phyloP scores from a whole-genome alignment of 106 monocot species.

The Platanthera guangdongensis region DNA sequence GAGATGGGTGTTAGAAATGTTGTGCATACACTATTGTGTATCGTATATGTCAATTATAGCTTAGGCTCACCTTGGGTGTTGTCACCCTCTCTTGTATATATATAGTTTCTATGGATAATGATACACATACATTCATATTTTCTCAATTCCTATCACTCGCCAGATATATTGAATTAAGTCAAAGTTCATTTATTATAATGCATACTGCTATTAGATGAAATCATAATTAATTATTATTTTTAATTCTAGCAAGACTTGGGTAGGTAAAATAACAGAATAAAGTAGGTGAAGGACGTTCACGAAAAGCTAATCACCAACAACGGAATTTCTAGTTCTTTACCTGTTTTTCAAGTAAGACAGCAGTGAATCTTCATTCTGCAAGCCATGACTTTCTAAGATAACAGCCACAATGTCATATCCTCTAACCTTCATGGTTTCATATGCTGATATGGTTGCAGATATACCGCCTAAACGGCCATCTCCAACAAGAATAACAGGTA shows the following conservation, averaged over 20 bases:
- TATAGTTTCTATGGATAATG: too few species aligned
- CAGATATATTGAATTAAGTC: too few species aligned
- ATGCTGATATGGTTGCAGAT: conserved; percentile 86
- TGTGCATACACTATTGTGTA: too few species aligned
- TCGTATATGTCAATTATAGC: too few species aligned
- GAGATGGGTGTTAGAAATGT: too few species aligned
- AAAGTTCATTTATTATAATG: too few species aligned
- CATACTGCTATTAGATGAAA: background rate
- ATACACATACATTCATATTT: too few species aligned
- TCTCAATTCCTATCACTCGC: too few species aligned
- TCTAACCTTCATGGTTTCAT: conserved; percentile 78
- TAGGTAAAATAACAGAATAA: background rate
- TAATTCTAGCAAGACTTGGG: background rate
- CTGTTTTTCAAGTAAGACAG: conserved; percentile 71
- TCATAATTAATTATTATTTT: background rate
- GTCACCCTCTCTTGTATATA: too few species aligned
- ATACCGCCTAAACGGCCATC: conserved; percentile 96
- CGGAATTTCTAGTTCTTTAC: conserved; percentile 20
- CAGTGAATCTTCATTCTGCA: conserved; percentile 65
- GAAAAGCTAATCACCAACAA: background rate
- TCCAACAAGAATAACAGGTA: conserved; percentile 87
- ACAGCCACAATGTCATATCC: conserved; percentile 87
- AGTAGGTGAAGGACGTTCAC: background rate
- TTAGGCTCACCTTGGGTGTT: too few species aligned
- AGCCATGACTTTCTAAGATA: conserved; percentile 65